Percentiles rank a stretch among this genome's conserved stretches.
phyloP scores from a whole-genome alignment of 2,329 filamentous ascomycete genomes.

The Nemania diffusa region DNA sequence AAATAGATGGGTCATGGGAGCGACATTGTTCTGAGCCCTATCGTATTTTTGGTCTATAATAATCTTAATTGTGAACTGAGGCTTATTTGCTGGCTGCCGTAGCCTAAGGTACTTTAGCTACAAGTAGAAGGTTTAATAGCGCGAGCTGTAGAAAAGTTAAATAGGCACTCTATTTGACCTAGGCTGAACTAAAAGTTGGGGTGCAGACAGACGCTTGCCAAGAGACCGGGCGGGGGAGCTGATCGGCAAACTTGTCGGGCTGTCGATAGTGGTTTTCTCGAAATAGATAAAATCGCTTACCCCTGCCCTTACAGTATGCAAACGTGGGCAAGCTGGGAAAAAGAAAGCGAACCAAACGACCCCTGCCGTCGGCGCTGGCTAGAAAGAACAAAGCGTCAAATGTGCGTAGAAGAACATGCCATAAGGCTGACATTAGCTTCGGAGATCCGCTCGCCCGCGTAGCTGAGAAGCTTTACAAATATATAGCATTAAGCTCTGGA shows the following conservation, averaged over 20 bases:
- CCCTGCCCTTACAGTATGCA: background rate
- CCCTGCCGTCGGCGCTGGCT: background rate
- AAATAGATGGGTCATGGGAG: conserved; percentile 8
- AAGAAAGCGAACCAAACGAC: conserved; percentile 1
- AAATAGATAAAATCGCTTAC: background rate
- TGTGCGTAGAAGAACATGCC: background rate
- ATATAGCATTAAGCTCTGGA: background rate
- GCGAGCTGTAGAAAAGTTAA: conserved; percentile 12
- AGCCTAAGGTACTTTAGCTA: background rate
- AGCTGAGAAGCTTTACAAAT: background rate
- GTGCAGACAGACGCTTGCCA: conserved; percentile 28
- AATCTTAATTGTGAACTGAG: background rate
- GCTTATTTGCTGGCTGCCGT: background rate
- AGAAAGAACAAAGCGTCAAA: background rate
- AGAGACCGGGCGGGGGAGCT: conserved; percentile 9
- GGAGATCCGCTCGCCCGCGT: background rate
- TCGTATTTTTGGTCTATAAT: conserved; percentile 1
- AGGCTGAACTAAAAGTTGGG: conserved; percentile 26
- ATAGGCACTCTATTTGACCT: background rate
- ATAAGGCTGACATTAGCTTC: background rate
- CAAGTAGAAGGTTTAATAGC: conserved; percentile 13
- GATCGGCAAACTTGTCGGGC: conserved; percentile 14
- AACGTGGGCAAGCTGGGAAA: conserved; percentile 8
- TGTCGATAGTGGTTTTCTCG: conserved; percentile 9
- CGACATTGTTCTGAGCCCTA: background rate